Percentiles rank a stretch among this genome's conserved stretches.
Evolutionary conservation across 805 yeast genomes (phyloP).

Genomic region (Jamesozyma gamospora): DNA sequence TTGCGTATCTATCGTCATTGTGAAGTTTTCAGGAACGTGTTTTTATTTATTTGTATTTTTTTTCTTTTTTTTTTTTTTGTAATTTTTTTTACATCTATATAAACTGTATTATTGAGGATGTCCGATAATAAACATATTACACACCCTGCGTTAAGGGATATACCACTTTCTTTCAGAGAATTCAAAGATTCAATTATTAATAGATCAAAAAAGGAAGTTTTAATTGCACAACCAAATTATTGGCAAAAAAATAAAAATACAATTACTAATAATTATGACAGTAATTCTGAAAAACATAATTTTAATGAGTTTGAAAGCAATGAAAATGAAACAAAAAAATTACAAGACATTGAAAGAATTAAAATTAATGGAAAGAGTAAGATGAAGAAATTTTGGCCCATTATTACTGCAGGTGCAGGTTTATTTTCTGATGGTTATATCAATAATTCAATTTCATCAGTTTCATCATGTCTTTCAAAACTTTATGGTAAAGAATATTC

Average conservation of each 20-base stretch:
- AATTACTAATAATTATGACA: neutral
- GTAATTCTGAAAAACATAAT: neutral
- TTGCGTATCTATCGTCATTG: too few species aligned
- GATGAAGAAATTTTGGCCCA: slow-evolving; percentile 46
- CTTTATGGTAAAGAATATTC: slow-evolving; percentile 59
- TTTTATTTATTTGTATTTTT: too few species aligned
- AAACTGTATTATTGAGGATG: too few species aligned
- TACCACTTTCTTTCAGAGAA: neutral
- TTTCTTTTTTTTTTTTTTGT: too few species aligned
- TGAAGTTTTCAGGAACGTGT: too few species aligned
- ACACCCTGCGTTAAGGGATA: neutral
- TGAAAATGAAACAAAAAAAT: too few species aligned
- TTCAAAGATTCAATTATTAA: neutral
- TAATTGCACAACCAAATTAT: neutral
- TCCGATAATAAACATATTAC: neutral
- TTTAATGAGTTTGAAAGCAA: neutral
- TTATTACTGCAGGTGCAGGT: slow-evolving; percentile 83
- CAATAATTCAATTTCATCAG: slow-evolving; percentile 75
- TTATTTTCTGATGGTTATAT: slow-evolving; percentile 89
- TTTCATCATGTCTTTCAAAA: slow-evolving; percentile 53
- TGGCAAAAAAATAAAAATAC: neutral
- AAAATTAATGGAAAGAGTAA: neutral
- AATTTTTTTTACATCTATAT: too few species aligned
- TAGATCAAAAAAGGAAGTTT: neutral
- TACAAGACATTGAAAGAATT: neutral